Base-by-base conservation (phyloP, 768 basidiomycete species). In the Filobasidium wieringae region DNA sequence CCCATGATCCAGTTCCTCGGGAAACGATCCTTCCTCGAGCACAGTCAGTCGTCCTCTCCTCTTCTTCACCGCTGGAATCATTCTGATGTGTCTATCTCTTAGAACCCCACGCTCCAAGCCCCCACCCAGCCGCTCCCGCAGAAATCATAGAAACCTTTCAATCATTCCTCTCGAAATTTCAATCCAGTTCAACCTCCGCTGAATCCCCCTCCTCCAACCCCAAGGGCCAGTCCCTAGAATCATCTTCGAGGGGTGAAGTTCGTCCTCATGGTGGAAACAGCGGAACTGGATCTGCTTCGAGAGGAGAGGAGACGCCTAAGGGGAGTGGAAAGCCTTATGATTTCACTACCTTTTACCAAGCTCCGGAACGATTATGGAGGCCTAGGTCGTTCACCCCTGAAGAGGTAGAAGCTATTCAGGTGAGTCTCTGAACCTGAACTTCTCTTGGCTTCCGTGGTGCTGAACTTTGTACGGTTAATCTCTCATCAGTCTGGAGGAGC, bases 321-420 rank as follows among this genome's bases (percentile, higher is more conserved):
- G 54, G 33, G 8, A 27, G 50, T 11, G 61, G 54, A 6, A 66
- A 66, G 45, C 65, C 66, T 5, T 66, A 59, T 9, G 73, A 71
- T 58, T 74, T 59, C 59, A 69, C 69, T 51, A 65, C 70, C 58
- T 74, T 69, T 59, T 74, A 68, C 66, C 66, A 72, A 34, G 73
- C 73, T n/a, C 73, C 73, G 8, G 47, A 51, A 39, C 60, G 62
- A 36, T 49, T 70, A 12, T 71, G 71, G 71, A 65, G 43, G 36
- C 64, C 65, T 3, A 68, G 66, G 57, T 65, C 67, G 54, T 43
- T 70, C 40, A 57, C 61, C 7, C 71, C 71, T 37, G 57, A 60
- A 57, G 73, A 74, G 64, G 68, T 71, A 22, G 73, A 74, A 58
- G 67, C 73, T 52, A 64, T 74, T 52, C 69, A 71, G 69, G 73